These are phyloP conservation scores for Chlamydomonas sp. DNA, from an alignment of 139 green algal genomes.

Conservation along the genomic window DNA sequence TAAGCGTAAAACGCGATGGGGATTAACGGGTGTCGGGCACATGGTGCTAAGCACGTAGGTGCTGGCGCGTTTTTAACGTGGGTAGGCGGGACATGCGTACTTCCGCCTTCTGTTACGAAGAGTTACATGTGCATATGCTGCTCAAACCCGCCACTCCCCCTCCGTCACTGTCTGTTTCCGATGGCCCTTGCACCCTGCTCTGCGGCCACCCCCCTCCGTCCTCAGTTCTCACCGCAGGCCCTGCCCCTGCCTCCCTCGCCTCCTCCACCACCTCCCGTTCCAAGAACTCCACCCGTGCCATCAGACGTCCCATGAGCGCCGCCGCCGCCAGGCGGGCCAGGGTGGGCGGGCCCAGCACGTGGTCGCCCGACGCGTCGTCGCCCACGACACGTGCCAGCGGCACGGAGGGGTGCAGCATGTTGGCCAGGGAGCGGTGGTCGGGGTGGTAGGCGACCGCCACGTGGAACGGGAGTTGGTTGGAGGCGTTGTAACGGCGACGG, in stretches of 20 bases:
- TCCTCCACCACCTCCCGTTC: slow-evolving; percentile 13
- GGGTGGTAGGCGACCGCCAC: not conserved
- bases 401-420: not conserved
- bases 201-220: too few species aligned
- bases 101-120: too few species aligned
- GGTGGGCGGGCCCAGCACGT: slow-evolving; percentile 4
- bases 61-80: too few species aligned
- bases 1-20: too few species aligned
- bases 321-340: slow-evolving; percentile 24
- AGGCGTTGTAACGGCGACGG: not conserved
- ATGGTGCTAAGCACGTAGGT: too few species aligned
- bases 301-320: slow-evolving; percentile 5
- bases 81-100: too few species aligned
- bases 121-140: too few species aligned
- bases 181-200: too few species aligned
- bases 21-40: too few species aligned
- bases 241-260: not conserved
- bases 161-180: too few species aligned
- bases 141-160: too few species aligned
- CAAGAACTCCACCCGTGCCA: slow-evolving; percentile 9
- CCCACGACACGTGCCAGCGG: not conserved
- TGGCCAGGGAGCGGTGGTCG: not conserved
- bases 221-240: too few species aligned
- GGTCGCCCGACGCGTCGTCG: not conserved
- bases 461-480: not conserved